Conservation (phyloP, 108 stramenopile species). For the Ochromonas danica region DNA sequence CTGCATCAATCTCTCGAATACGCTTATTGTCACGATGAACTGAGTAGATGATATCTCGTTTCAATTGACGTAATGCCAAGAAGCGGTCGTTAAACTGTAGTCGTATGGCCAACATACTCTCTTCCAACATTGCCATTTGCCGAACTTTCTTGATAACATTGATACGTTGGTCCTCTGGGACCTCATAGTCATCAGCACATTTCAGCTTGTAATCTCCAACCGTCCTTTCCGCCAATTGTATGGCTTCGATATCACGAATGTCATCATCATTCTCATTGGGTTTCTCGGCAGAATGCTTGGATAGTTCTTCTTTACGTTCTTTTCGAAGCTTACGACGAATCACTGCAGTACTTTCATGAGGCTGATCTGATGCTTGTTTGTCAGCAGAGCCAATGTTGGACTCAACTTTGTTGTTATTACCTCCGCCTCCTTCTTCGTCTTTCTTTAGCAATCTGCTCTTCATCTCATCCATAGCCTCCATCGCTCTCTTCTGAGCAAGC, state of each 20-base stretch:
- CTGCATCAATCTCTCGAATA: slow-evolving; percentile 34
- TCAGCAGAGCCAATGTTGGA: too few species aligned
- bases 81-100: slow-evolving; percentile 56
- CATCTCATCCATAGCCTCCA: slow-evolving; percentile 7
- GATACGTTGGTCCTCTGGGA: slow-evolving; percentile 59
- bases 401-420: neutral
- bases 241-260: slow-evolving; percentile 20
- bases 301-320: slow-evolving; percentile 39
- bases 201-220: slow-evolving; percentile 67
- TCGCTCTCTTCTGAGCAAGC: slow-evolving; percentile 10
- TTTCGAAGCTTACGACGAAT: neutral
- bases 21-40: neutral
- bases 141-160: slow-evolving; percentile 55
- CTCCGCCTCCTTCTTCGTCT: neutral
- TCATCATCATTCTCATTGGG: slow-evolving; percentile 35
- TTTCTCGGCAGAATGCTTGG: slow-evolving; percentile 54
- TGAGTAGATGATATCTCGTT: slow-evolving; percentile 23
- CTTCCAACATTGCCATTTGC: slow-evolving; percentile 58
- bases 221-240: slow-evolving; percentile 28
- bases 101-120: slow-evolving; percentile 45
- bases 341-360: neutral
- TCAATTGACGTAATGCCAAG: slow-evolving; percentile 47
- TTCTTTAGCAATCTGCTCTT: slow-evolving; percentile 1
- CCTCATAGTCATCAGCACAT: slow-evolving; percentile 54
- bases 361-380: neutral